Conservation (phyloP, 345 rosid genomes). For the Viola odorata region DNA sequence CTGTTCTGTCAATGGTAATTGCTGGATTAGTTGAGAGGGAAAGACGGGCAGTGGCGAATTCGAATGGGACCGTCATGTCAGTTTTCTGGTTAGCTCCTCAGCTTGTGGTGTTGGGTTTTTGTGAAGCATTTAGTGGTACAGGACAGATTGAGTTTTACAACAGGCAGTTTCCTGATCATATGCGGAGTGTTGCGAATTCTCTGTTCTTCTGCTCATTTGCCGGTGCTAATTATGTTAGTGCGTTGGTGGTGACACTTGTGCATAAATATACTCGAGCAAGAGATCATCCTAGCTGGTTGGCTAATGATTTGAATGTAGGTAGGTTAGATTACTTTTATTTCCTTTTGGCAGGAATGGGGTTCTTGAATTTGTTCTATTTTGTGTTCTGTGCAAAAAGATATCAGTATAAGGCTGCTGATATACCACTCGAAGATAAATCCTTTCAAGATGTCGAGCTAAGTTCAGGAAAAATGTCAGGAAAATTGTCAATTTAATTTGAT, state of each 20-base stretch:
- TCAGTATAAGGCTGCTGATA: constrained; percentile 19
- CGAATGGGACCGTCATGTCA: constrained; percentile 18
- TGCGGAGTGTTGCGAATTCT: constrained; percentile 33
- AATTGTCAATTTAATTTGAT: too few relatives aligned
- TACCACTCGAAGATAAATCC: not conserved
- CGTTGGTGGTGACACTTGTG: constrained; percentile 12
- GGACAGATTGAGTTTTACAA: constrained; percentile 41
- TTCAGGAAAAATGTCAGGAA: too few relatives aligned
- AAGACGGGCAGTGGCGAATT: constrained; percentile 20
- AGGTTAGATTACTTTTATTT: constrained; percentile 33
- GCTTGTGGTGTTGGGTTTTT: constrained; percentile 25
- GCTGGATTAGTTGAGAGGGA: constrained; percentile 24
- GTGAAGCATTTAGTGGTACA: constrained; percentile 22
- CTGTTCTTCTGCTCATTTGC: constrained; percentile 19
- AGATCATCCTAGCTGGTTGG: constrained; percentile 19
- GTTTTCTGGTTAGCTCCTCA: constrained; percentile 38
- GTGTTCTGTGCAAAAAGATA: constrained; percentile 22
- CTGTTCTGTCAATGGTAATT: constrained; percentile 14
- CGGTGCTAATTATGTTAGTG: constrained; percentile 17
- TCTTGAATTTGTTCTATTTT: constrained; percentile 24
- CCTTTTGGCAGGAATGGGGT: constrained; percentile 27
- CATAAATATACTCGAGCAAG: constrained; percentile 10
- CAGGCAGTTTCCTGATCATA: constrained; percentile 36
- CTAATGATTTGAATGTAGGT: constrained; percentile 25
- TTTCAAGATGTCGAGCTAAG: too few relatives aligned